phyloP scores from a whole-genome alignment of 768 basidiomycete genomes.

The Hydnum rufescens region DNA sequence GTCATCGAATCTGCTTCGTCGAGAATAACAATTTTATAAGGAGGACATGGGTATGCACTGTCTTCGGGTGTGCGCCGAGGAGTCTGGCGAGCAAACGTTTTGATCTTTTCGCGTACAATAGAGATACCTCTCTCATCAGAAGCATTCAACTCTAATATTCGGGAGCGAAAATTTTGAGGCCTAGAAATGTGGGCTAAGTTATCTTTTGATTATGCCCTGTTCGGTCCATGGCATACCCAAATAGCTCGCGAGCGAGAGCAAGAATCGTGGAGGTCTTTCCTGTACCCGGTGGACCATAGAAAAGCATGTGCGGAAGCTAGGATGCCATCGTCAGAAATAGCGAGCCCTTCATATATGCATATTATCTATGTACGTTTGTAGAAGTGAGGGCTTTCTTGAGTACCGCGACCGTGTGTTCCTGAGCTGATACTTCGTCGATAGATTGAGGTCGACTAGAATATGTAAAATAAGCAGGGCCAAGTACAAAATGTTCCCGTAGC shows the following conservation, averaged over 20 bases:
- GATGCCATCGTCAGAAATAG: conserved; percentile 10
- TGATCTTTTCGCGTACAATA: conserved; percentile 97
- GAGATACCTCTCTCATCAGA: conserved; percentile 96
- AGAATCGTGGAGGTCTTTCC: conserved; percentile 98
- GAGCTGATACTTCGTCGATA: conserved; percentile 92
- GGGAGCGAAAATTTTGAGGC: conserved; percentile 80
- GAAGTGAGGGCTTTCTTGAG: conserved; percentile 78
- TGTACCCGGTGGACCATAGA: conserved; percentile 97
- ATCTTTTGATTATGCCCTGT: not conserved
- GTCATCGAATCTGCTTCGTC: conserved; percentile 99
- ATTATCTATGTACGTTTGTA: conserved; percentile 46
- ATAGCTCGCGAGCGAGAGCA: conserved; percentile 80
- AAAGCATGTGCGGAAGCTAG: conserved; percentile 96
- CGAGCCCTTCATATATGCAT: not conserved
- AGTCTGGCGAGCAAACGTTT: conserved; percentile 87
- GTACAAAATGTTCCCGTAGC: conserved; percentile 14
- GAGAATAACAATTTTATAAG: conserved; percentile 96
- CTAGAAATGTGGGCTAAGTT: conserved; percentile 42
- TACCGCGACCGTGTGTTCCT: conserved; percentile 90
- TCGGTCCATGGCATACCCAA: conserved; percentile 43
- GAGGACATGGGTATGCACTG: conserved; percentile 83
- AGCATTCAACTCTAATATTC: conserved; percentile 93
- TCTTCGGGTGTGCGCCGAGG: conserved; percentile 75
- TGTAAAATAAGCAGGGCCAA: not conserved
- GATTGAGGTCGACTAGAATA: conserved; percentile 73